Percentiles rank a stretch among this genome's conserved stretches.
Conservation (phyloP, 2,329 filamentous ascomycete species). For the Monosporascus sp. region DNA sequence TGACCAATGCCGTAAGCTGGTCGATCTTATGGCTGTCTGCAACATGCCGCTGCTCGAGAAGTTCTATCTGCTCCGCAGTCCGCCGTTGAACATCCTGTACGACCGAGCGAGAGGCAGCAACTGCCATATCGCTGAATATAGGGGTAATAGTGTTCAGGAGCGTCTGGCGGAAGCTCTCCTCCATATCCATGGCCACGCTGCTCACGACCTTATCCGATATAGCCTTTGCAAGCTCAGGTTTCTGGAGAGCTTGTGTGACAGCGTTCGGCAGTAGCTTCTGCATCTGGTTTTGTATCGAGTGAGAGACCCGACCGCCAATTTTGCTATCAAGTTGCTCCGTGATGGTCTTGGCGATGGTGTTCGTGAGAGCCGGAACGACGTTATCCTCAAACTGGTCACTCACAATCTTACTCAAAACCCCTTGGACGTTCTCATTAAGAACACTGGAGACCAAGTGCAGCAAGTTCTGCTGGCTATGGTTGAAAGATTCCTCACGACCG, state of each 20-base stretch:
- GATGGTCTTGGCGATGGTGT: slow-evolving; percentile 62
- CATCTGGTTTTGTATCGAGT: slow-evolving; percentile 66
- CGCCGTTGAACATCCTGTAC: slow-evolving; percentile 63
- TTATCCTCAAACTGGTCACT: slow-evolving; percentile 68
- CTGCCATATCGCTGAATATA: slow-evolving; percentile 58
- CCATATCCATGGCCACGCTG: slow-evolving; percentile 61
- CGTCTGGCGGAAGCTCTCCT: slow-evolving; percentile 60
- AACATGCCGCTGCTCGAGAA: slow-evolving; percentile 45
- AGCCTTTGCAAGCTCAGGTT: slow-evolving; percentile 64
- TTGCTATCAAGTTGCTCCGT: slow-evolving; percentile 66
- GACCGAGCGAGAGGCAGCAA: slow-evolving; percentile 62
- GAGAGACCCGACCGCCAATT: slow-evolving; percentile 61
- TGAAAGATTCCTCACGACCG: slow-evolving; percentile 46
- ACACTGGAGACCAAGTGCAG: slow-evolving; percentile 55
- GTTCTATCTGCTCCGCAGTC: slow-evolving; percentile 45
- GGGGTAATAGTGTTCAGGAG: slow-evolving; percentile 62
- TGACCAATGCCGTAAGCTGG: slow-evolving; percentile 63
- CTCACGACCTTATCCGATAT: slow-evolving; percentile 69
- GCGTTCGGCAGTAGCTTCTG: slow-evolving; percentile 63
- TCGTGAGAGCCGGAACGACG: slow-evolving; percentile 69
- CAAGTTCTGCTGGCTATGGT: slow-evolving; percentile 47
- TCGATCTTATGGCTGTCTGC: slow-evolving; percentile 62
- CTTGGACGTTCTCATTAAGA: slow-evolving; percentile 59
- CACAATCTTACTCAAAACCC: slow-evolving; percentile 72
- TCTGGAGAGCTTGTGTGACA: slow-evolving; percentile 64